These are phyloP conservation scores for Nadsonia starkeyi-henricii DNA, from an alignment of 1,139 yeast genomes.

Conservation along the genomic window DNA sequence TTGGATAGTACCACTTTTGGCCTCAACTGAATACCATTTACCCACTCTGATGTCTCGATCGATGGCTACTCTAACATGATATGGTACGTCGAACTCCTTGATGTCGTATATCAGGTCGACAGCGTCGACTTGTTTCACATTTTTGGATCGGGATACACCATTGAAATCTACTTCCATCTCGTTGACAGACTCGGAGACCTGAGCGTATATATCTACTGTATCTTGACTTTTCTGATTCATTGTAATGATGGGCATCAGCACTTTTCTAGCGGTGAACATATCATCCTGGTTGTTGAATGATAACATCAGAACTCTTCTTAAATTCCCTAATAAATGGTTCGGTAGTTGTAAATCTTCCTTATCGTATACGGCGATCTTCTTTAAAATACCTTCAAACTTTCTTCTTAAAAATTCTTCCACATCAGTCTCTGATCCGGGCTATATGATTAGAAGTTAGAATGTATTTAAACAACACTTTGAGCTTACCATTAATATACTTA, in stretches of 20 bases:
- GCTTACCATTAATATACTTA: constrained; percentile 11
- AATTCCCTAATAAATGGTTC: constrained; percentile 74
- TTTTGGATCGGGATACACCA: constrained; percentile 1
- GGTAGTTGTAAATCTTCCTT: constrained; percentile 74
- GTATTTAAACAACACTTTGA: constrained; percentile 1
- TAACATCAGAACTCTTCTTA: constrained; percentile 49
- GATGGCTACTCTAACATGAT: constrained; percentile 87
- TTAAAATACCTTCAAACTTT: constrained; percentile 48
- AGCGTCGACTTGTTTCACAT: constrained; percentile 31
- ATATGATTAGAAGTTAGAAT: constrained; percentile 25
- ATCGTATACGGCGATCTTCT: constrained; percentile 37
- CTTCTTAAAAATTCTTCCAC: constrained; percentile 76
- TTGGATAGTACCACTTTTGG: constrained; percentile 33
- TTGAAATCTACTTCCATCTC: background rate
- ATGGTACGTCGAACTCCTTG: constrained; percentile 92
- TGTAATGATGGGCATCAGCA: constrained; percentile 53
- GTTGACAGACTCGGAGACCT: constrained; percentile 29
- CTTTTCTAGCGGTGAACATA: constrained; percentile 57
- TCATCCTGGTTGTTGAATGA: constrained; percentile 66
- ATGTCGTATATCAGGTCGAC: constrained; percentile 60
- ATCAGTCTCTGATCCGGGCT: constrained; percentile 38
- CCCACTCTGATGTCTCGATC: constrained; percentile 79
- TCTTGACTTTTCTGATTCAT: constrained; percentile 53
- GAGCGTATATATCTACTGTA: constrained; percentile 57
- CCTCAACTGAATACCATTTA: constrained; percentile 73